Base-by-base conservation (phyloP, 2,329 filamentous ascomycete species). In the Paraphoma sp. region DNA sequence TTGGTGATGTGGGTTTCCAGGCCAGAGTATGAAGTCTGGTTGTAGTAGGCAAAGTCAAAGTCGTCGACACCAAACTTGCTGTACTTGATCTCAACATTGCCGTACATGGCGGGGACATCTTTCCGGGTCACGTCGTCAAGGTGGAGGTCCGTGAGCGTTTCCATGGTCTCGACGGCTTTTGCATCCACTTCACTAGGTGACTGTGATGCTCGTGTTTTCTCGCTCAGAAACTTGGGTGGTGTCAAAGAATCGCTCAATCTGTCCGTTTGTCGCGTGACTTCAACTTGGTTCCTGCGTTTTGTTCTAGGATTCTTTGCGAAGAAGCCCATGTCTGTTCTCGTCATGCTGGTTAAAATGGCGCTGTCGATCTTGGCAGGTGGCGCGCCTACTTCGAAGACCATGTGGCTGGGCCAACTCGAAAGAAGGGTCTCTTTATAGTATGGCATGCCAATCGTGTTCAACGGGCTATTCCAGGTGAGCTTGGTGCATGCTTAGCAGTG, bases 51-150 rank as follows among this genome's bases (percentile, higher is more conserved):
- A 78, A 99, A 99, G 76, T 99, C 95, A 75, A 99, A 99, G 76
- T 99, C 96, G 70, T 98, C 94, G n/a, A 99, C 93, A 17, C 95
- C 95, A 76, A 97, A 99, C 73, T 93, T 96, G 82, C 94, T 97
- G 81, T 98, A 99, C 75, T 97, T 97, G 79, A 99, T 99, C 76
- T 98, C 94, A 10, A 97, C 91, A 68, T 93, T 93, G 62, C 91
- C 89, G 76, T 99, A 99, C 81, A 95, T 92, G 8, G 91, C 86
- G 18, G 94, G 90, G 4, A 95, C 90, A 54, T 97, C 93, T 41
- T 90, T 87, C 62, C 92, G 90, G 53, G 89, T 86, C 62, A 89
- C 89, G 41, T 82, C 83, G 59, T 91, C 89, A 3, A 94, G 81
- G 52, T 90, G 88, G 53, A 86, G 81, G 38, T 89, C 87, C n/a